Evolutionary conservation across 768 basidiomycete genomes (phyloP), one percentile per base, ranked within the genome.

Genomic region (Pleurotus ostreatus): DNA sequence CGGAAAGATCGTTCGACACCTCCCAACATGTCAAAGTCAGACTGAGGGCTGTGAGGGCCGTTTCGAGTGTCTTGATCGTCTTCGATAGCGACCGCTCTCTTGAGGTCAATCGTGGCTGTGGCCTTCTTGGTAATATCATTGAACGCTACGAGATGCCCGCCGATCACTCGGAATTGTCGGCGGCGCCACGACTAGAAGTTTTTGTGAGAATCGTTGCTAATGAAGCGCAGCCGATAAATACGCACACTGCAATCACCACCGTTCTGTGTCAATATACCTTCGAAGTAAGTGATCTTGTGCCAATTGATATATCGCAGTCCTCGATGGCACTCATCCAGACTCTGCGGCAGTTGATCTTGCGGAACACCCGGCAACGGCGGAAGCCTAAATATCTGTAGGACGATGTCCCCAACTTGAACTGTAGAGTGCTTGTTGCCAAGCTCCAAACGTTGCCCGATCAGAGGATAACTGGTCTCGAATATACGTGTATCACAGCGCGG

Each of bases 221-320:
- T 30, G 52, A 43, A 41, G 40, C 22, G 52, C 16, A 49, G 40
- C 18, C 23, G 20, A 38, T 11, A 59, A 46, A 25, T 26, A 76
- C 91, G 67, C 71, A 97, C 95, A 59, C 74, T 78, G 67, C 94
- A 97, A 67, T 96, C 96, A 8, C 95, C 96, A 13, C 96, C 96
- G 60, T 79, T 83, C 74, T 98, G 96, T 12, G 96, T 98, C 61
- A 98, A 70, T 0, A 85, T 86, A 23, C 96, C 94, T 70, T 97
- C 90, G 71, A 91, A 92, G 71, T 96, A 95, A 18, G 93, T 92
- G 61, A 88, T 82, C 73, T 95, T 94, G 65, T 96, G 94, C 94
- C 94, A 97, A 38, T 88, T 87, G 55, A 93, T 86, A 63, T 95
- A 89, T 57, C 92, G 77, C 60, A 98, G 74, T 1, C 96, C 95